Evolutionary conservation across 257 asterid genomes (phyloP).

Genomic region (Solanum sejunctum): DNA sequence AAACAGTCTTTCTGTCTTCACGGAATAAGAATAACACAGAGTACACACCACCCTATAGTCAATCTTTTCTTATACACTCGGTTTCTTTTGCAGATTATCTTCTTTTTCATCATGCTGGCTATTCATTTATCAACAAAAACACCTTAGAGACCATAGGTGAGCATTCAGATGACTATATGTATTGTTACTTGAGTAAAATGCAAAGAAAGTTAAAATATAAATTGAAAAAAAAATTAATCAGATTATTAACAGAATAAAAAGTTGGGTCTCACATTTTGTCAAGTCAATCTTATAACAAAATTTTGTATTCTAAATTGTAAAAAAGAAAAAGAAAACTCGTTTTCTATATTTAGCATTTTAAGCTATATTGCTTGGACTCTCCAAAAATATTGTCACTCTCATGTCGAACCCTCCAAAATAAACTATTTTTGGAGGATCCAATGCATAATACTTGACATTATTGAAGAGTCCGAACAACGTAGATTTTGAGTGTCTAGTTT

Average conservation of each 20-base stretch:
- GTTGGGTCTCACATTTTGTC: not conserved
- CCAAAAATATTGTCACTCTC: not conserved
- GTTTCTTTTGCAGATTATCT: conserved; percentile 34
- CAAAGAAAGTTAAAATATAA: not conserved
- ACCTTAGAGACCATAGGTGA: not conserved
- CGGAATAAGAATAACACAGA: not conserved
- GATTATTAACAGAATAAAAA: not conserved
- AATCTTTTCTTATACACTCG: not conserved
- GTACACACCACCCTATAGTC: not conserved
- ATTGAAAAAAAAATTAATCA: not conserved
- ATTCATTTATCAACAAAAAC: conserved; percentile 1
- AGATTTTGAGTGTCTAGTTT: not conserved
- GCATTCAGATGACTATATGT: not conserved
- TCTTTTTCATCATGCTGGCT: conserved; percentile 45
- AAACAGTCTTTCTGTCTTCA: not conserved
- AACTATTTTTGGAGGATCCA: not conserved
- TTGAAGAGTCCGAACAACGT: not conserved
- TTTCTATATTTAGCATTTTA: not conserved
- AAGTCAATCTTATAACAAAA: not conserved
- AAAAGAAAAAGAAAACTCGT: not conserved
- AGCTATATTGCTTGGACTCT: not conserved
- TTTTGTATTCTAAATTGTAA: not conserved
- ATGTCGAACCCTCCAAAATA: not conserved
- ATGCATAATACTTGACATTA: not conserved
- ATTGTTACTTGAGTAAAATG: not conserved